Conservation (phyloP, 371 early-diverging fungal genomes). For the Circinella umbellata region DNA sequence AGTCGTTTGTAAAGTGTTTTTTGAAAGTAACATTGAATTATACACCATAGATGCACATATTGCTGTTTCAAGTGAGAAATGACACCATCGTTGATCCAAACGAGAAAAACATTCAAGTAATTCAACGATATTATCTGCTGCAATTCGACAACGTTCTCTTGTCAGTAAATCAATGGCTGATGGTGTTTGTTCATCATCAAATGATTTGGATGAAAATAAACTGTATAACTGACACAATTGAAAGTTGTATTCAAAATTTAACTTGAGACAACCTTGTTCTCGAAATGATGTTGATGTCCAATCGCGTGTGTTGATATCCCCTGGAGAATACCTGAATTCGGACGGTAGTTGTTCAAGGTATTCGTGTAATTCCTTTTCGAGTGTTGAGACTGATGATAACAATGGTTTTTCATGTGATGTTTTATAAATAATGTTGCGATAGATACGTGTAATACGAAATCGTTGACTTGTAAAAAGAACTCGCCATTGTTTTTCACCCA, state of each 20-base stretch:
- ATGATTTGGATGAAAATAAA: conserved; percentile 22
- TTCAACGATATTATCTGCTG: conserved; percentile 33
- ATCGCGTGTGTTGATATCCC: conserved; percentile 16
- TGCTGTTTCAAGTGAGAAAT: conserved; percentile 30
- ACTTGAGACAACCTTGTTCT: conserved; percentile 40
- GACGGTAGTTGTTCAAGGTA: conserved; percentile 26
- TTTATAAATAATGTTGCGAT: conserved; percentile 29
- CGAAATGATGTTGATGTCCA: conserved; percentile 33
- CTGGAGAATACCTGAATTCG: conserved; percentile 28
- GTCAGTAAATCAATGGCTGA: conserved; percentile 31
- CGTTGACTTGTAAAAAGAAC: conserved; percentile 32
- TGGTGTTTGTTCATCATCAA: conserved; percentile 1
- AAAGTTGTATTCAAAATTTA: conserved; percentile 36
- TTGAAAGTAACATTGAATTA: conserved; percentile 5
- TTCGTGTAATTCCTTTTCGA: conserved; percentile 28
- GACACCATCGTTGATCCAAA: conserved; percentile 38
- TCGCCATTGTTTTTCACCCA: conserved; percentile 26
- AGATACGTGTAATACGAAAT: conserved; percentile 29
- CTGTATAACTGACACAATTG: conserved; percentile 34
- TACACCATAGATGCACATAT: conserved; percentile 30
- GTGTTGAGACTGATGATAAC: conserved; percentile 25
- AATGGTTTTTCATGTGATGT: conserved; percentile 21
- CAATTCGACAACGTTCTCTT: conserved; percentile 21
- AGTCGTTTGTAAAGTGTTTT: not conserved
- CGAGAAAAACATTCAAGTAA: conserved; percentile 30